Evolutionary conservation across 148 eudicot species (phyloP).

Genomic region (Nyssa sinensis): DNA sequence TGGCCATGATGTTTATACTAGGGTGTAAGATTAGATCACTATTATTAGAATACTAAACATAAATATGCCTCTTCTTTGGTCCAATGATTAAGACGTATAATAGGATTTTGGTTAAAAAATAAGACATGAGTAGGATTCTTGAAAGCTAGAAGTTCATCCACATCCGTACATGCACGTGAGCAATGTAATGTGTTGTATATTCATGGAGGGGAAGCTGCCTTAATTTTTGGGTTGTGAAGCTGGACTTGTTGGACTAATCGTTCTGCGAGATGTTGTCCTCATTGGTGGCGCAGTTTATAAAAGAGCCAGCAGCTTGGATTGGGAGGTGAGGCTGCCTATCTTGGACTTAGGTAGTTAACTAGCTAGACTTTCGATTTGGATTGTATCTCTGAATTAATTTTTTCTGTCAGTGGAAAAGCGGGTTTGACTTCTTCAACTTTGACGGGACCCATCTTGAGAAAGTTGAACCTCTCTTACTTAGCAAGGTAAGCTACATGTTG

Average conservation of each 20-base stretch:
- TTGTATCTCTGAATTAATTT: conserved; percentile 5
- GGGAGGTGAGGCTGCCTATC: conserved; percentile 55
- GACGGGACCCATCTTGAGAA: conserved; percentile 67
- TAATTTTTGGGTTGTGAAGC: conserved; percentile 43
- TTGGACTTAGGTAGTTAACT: background rate
- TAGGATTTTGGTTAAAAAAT: background rate
- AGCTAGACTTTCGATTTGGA: background rate
- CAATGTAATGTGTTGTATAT: background rate
- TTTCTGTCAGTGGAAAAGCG: conserved; percentile 72
- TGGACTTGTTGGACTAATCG: conserved; percentile 84
- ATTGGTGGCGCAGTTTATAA: conserved; percentile 91
- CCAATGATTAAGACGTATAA: too few species aligned
- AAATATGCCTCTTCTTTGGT: background rate
- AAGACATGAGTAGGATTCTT: background rate
- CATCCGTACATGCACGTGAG: background rate
- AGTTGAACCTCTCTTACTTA: conserved; percentile 83
- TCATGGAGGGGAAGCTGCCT: background rate
- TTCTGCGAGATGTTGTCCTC: conserved; percentile 79
- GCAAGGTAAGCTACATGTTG: conserved; percentile 57
- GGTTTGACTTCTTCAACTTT: conserved; percentile 81
- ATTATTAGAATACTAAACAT: background rate
- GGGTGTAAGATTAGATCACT: background rate
- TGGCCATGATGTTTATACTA: background rate
- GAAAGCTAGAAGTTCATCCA: background rate
- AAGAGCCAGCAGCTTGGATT: conserved; percentile 72